Evolutionary conservation across 2,329 filamentous ascomycete genomes (phyloP).

Genomic region (Achaetomium macrosporum): DNA sequence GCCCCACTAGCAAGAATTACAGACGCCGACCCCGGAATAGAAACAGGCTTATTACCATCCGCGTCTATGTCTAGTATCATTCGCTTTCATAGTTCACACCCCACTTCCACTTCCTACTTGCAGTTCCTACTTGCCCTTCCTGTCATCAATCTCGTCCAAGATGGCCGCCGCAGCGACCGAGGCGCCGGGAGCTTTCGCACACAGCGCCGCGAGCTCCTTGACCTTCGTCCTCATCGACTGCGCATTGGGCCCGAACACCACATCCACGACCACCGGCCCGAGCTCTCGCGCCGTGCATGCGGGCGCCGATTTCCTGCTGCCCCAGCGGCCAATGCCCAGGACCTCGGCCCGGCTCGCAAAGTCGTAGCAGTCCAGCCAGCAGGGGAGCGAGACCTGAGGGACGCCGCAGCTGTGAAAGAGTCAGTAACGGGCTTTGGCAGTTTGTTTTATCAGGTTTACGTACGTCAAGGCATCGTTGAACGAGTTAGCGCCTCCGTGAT

Average conservation of each 20-base stretch:
- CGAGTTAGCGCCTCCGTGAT: conserved; percentile 44
- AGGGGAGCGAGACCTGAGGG: conserved; percentile 40
- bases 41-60: too few species aligned
- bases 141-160: background rate
- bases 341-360: conserved; percentile 40
- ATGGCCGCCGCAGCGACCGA: conserved; percentile 6
- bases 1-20: too few species aligned
- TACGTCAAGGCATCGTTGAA: conserved; percentile 35
- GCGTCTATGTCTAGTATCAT: too few species aligned
- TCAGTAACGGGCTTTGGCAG: background rate
- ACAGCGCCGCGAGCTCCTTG: conserved; percentile 10
- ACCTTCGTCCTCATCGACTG: conserved; percentile 10
- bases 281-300: conserved; percentile 18
- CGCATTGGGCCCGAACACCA: conserved; percentile 10
- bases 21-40: too few species aligned
- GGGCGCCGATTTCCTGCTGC: conserved; percentile 19
- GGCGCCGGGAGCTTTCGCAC: background rate
- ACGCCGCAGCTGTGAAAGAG: conserved; percentile 34
- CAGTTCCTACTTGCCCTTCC: background rate
- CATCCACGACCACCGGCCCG: conserved; percentile 14
- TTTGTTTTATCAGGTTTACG: conserved; percentile 12
- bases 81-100: too few species aligned
- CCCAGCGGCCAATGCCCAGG: conserved; percentile 36
- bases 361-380: conserved; percentile 43
- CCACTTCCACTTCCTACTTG: too few species aligned